phyloP scores from a whole-genome alignment of 257 asterid species.

The Nicotiana obtusifolia region DNA sequence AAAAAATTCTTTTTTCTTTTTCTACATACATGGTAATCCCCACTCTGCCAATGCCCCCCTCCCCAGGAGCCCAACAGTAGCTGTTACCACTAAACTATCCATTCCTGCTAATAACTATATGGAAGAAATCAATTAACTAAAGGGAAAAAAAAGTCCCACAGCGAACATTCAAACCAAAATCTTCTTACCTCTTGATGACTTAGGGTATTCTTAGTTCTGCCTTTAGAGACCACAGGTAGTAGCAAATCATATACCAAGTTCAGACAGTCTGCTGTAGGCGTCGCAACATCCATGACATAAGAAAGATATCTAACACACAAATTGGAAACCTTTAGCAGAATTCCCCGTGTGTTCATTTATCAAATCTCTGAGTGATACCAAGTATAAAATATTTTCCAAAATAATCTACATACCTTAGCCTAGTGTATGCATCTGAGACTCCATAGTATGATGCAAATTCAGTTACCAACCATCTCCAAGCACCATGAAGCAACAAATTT shows the following conservation, averaged over 20 bases:
- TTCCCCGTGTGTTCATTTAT: neutral
- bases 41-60: too few species aligned
- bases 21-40: too few species aligned
- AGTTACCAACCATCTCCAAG: constrained; percentile 82
- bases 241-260: constrained; percentile 71
- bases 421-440: constrained; percentile 88
- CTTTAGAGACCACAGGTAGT: constrained; percentile 64
- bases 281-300: constrained; percentile 93
- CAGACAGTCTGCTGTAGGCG: constrained; percentile 91
- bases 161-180: constrained; percentile 9
- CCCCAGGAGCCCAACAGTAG: too few species aligned
- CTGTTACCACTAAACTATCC: neutral
- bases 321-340: neutral
- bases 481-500: constrained; percentile 60
- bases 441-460: constrained; percentile 89
- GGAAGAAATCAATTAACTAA: neutral
- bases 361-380: neutral
- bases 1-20: neutral
- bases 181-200: constrained; percentile 92
- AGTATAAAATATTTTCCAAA: neutral
- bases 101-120: neutral
- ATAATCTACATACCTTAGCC: constrained; percentile 49
- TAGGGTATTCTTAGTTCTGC: constrained; percentile 49
- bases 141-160: neutral
- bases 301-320: constrained; percentile 63